Percentiles rank a stretch among this genome's conserved stretches.
Evolutionary conservation across 2,329 filamentous ascomycete species (phyloP).

Genomic region (Graphilbum ipis-grandicollis): DNA sequence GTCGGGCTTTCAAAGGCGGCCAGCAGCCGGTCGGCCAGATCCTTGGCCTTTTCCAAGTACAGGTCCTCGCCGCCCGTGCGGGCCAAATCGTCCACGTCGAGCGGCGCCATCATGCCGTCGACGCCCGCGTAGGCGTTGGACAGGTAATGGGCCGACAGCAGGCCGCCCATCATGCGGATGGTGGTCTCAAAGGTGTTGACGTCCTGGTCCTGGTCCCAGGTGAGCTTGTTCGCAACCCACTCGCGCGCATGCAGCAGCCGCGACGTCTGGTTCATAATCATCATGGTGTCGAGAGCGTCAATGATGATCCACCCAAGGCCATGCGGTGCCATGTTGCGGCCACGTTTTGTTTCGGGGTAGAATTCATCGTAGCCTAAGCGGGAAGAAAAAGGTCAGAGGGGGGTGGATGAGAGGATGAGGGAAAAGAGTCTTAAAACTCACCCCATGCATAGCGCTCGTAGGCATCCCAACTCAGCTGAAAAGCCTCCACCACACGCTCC

Average conservation of each 20-base stretch:
- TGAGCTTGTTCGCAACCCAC: constrained; percentile 69
- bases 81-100: constrained; percentile 47
- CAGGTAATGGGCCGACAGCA: constrained; percentile 90
- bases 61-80: constrained; percentile 69
- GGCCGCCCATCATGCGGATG: constrained; percentile 87
- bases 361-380: constrained; percentile 63
- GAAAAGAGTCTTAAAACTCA: constrained; percentile 28
- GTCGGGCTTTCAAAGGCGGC: constrained; percentile 76
- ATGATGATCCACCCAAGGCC: constrained; percentile 98
- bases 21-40: constrained; percentile 74
- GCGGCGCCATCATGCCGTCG: constrained; percentile 54
- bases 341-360: constrained; percentile 62
- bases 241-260: constrained; percentile 70
- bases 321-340: constrained; percentile 68
- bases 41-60: constrained; percentile 89
- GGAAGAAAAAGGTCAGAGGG: not conserved
- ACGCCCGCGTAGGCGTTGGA: constrained; percentile 68
- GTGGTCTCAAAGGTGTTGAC: constrained; percentile 98
- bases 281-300: constrained; percentile 88
- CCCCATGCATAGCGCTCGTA: constrained; percentile 93
- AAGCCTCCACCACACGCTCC: constrained; percentile 73
- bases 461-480: constrained; percentile 79
- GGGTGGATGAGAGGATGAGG: no score
- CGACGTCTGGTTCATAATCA: constrained; percentile 91
- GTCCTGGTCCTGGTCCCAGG: constrained; percentile 83